Conservation (phyloP, 129 eudicot genomes). For the Pittosporum tobira region DNA sequence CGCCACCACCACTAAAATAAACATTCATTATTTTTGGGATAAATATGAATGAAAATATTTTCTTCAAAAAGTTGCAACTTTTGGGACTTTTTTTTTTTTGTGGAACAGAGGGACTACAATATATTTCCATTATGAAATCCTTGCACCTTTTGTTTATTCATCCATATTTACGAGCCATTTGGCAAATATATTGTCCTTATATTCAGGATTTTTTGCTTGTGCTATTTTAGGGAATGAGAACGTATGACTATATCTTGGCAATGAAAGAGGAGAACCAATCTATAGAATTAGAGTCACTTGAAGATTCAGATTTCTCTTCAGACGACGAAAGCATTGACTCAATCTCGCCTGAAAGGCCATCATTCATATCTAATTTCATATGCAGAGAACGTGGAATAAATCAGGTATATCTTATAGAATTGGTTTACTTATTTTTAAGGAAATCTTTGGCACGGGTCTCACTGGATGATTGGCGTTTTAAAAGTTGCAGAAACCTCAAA, state of each 20-base stretch:
- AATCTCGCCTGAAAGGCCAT: conserved; percentile 51
- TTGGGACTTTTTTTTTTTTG: background rate
- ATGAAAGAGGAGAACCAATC: conserved; percentile 66
- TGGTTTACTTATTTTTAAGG: background rate
- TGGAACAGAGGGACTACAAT: too few relatives aligned
- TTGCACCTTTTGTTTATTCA: background rate
- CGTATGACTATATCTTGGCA: conserved; percentile 91
- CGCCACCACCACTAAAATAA: too few relatives aligned
- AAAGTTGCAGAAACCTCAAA: conserved; percentile 43
- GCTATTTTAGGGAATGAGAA: conserved; percentile 93
- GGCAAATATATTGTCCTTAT: background rate
- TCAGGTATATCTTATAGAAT: conserved; percentile 30
- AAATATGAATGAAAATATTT: too few relatives aligned
- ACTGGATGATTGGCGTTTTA: background rate
- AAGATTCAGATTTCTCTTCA: conserved; percentile 71
- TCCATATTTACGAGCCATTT: background rate
- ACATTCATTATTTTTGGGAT: too few relatives aligned
- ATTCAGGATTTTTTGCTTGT: background rate
- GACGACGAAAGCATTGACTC: conserved; percentile 58
- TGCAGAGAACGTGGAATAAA: conserved; percentile 38
- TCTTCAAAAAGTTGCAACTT: too few relatives aligned
- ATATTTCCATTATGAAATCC: background rate
- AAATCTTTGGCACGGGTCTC: background rate
- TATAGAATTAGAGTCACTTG: conserved; percentile 40
- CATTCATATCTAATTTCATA: conserved; percentile 24